A percentile compares a stretch with the other conserved stretches of the same genome.
phyloP scores from a whole-genome alignment of 2,329 filamentous ascomycete species.

The Alternaria infectoria region DNA sequence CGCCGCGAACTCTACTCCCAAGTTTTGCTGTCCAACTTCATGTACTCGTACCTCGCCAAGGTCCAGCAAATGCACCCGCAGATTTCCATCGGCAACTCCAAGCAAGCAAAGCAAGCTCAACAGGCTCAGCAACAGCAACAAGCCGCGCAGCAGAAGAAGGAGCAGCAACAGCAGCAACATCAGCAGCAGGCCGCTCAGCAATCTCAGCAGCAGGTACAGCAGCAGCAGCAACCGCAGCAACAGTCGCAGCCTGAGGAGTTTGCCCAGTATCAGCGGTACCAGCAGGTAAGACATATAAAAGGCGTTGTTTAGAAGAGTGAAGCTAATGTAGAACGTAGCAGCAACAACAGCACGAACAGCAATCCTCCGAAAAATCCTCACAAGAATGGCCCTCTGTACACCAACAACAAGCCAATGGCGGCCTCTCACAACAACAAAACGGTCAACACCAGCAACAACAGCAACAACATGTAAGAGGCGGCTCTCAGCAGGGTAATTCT shows the following conservation, averaged over 20 bases:
- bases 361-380: constrained; percentile 19
- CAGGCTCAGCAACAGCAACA: constrained; percentile 60
- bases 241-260: constrained; percentile 49
- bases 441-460: constrained; percentile 13
- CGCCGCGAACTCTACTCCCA: constrained; percentile 90
- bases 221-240: constrained; percentile 41
- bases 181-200: constrained; percentile 16
- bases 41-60: constrained; percentile 99
- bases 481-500: constrained; percentile 16
- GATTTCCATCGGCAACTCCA: constrained; percentile 84
- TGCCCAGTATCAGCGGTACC: constrained; percentile 49
- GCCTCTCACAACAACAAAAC: constrained; percentile 12
- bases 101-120: constrained; percentile 71
- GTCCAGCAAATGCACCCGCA: constrained; percentile 99
- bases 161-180: constrained; percentile 52
- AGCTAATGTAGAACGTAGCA: neutral
- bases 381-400: constrained; percentile 31
- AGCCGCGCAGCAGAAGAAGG: constrained; percentile 47
- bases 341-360: constrained; percentile 31
- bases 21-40: constrained; percentile 96
- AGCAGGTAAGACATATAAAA: constrained; percentile 29
- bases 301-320: too few relatives aligned
- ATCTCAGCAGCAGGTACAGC: constrained; percentile 47
- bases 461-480: constrained; percentile 1
- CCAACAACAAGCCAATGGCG: constrained; percentile 21